Conservation (phyloP, 352 stramenopile genomes). For the Pythium monospermum region DNA sequence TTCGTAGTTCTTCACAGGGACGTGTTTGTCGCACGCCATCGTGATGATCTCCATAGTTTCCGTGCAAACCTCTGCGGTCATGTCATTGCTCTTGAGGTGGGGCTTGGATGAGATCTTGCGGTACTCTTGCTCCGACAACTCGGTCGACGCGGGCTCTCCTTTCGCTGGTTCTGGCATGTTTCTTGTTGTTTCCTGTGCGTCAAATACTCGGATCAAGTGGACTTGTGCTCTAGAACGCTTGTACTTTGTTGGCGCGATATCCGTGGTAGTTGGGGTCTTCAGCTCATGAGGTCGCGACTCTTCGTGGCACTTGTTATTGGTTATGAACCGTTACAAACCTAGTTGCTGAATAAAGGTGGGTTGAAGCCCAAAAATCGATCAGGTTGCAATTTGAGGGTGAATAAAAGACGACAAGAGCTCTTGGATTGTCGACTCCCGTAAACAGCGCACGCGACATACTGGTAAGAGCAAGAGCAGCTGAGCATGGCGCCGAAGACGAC, state of each 20-base stretch:
- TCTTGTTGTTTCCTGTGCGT: too few species aligned
- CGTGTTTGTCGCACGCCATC: slow-evolving; percentile 95
- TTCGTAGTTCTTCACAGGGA: slow-evolving; percentile 93
- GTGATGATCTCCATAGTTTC: slow-evolving; percentile 96
- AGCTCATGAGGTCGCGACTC: too few species aligned
- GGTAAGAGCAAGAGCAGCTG: not conserved
- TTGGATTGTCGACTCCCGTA: too few species aligned
- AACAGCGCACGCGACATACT: too few species aligned
- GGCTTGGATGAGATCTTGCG: slow-evolving; percentile 81
- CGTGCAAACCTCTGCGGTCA: slow-evolving; percentile 92
- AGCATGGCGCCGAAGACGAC: slow-evolving; percentile 6
- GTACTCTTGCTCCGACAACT: slow-evolving; percentile 74
- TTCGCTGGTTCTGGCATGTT: slow-evolving; percentile 55
- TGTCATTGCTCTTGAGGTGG: slow-evolving; percentile 82
- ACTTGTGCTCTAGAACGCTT: too few species aligned
- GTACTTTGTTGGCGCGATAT: too few species aligned
- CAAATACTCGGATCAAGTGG: too few species aligned
- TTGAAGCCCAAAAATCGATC: not conserved
- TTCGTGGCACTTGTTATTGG: too few species aligned
- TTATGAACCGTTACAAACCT: not conserved
- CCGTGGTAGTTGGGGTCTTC: too few species aligned
- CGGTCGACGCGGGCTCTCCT: slow-evolving; percentile 24
- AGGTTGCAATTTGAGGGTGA: not conserved
- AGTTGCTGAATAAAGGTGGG: not conserved
- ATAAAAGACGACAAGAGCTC: too few species aligned